These are phyloP conservation scores for Chaetomium sp. DNA, from an alignment of 2,329 filamentous ascomycete species.

Conservation along the genomic window DNA sequence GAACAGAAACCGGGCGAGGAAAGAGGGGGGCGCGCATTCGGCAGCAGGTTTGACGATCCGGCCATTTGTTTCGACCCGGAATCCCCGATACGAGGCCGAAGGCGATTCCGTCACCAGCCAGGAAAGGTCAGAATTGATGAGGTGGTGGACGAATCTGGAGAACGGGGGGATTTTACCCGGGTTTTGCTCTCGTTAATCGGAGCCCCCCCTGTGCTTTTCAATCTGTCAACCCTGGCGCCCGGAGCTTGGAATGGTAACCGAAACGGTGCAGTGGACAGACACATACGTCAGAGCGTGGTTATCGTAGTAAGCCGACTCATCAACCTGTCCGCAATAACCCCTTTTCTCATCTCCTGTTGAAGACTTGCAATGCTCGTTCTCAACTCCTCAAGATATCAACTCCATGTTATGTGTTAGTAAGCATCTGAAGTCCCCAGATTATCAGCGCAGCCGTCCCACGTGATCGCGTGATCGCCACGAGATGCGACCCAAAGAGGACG, in stretches of 20 bases:
- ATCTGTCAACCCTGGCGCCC: slow-evolving; percentile 16
- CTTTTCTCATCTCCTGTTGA: too few species aligned
- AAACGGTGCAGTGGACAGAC: neutral
- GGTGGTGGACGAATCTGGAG: slow-evolving; percentile 13
- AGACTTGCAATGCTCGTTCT: too few species aligned
- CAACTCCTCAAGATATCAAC: too few species aligned
- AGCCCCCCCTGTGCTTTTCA: slow-evolving; percentile 6
- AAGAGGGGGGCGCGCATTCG: slow-evolving; percentile 18
- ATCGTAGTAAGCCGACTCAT: neutral
- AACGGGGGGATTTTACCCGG: slow-evolving; percentile 22
- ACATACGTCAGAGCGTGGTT: neutral
- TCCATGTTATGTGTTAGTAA: too few species aligned
- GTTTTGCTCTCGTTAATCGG: slow-evolving; percentile 23
- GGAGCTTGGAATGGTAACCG: neutral
- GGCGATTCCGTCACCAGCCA: slow-evolving; percentile 14
- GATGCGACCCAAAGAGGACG: slow-evolving; percentile 12
- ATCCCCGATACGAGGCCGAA: slow-evolving; percentile 23
- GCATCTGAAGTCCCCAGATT: slow-evolving; percentile 12
- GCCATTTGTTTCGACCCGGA: slow-evolving; percentile 11
- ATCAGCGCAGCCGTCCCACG: slow-evolving; percentile 15
- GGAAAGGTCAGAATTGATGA: slow-evolving; percentile 18
- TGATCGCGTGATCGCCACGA: slow-evolving; percentile 17
- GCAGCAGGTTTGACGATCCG: slow-evolving; percentile 4
- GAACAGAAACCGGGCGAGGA: too few species aligned
- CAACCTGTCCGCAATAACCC: too few species aligned